Conservation (phyloP, 768 basidiomycete genomes). For the Gymnopilus dilepis region DNA sequence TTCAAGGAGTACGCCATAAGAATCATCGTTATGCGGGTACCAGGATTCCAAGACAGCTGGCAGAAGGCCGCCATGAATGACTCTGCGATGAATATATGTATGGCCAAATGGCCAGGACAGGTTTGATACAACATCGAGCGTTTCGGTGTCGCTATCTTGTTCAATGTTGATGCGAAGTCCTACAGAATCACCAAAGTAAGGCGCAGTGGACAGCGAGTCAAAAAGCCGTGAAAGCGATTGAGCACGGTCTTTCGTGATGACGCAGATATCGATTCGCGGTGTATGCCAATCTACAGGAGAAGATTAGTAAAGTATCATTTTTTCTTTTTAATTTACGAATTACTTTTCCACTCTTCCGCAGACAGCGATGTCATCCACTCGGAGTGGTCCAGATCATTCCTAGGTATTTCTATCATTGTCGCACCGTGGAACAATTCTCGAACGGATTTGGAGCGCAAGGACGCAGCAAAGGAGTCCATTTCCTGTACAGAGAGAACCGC, state of each 20-base stretch:
- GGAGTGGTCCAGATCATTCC: conserved; percentile 27
- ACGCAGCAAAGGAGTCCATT: conserved; percentile 18
- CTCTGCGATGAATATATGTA: conserved; percentile 68
- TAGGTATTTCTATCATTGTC: conserved; percentile 27
- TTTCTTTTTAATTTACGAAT: conserved; percentile 20
- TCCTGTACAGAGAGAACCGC: conserved; percentile 19
- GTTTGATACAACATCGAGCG: conserved; percentile 53
- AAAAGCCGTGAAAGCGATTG: conserved; percentile 72
- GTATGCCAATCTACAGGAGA: conserved; percentile 68
- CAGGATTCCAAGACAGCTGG: conserved; percentile 89
- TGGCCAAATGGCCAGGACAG: conserved; percentile 67
- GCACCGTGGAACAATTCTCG: conserved; percentile 6
- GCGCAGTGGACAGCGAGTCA: conserved; percentile 57
- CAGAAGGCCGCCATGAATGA: conserved; percentile 80
- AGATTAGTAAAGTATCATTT: conserved; percentile 24
- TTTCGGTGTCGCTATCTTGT: conserved; percentile 69
- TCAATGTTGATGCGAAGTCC: conserved; percentile 75
- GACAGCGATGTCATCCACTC: conserved; percentile 41
- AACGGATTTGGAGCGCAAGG: conserved; percentile 8
- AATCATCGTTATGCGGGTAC: conserved; percentile 77
- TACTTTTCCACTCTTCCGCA: conserved; percentile 64
- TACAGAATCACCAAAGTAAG: conserved; percentile 74
- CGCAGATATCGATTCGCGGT: conserved; percentile 69
- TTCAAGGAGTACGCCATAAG: conserved; percentile 82
- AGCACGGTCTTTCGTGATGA: conserved; percentile 82